Conservation (phyloP, 345 rosid species). For the Corchorus capsularis region DNA sequence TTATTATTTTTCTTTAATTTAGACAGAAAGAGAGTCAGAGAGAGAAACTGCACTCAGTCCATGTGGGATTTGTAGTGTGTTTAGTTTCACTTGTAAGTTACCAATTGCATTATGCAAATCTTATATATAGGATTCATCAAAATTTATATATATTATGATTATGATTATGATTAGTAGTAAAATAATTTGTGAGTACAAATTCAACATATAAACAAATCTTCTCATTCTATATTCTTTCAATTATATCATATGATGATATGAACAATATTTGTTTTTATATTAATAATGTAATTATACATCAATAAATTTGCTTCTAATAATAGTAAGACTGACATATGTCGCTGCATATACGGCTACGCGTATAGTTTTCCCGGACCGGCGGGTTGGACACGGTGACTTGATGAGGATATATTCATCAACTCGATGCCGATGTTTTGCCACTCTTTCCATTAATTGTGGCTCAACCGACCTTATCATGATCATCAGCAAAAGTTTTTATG, state of each 20-base stretch:
- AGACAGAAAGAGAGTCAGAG: neutral
- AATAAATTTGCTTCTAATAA: neutral
- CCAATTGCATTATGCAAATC: conserved; percentile 9
- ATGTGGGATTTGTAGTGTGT: conserved; percentile 53
- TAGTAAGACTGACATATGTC: neutral
- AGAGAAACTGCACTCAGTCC: conserved; percentile 48
- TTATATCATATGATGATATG: neutral
- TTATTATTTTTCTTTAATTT: conserved; percentile 15
- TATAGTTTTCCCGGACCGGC: neutral
- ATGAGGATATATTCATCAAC: neutral
- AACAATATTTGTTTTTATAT: neutral
- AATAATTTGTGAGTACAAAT: neutral
- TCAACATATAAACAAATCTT: conserved; percentile 11
- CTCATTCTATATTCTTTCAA: neutral
- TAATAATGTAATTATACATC: no score
- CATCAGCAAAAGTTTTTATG: conserved; percentile 5
- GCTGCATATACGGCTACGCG: neutral
- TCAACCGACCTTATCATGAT: conserved; percentile 39
- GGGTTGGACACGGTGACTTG: conserved; percentile 22
- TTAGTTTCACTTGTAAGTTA: conserved; percentile 33
- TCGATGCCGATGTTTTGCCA: conserved; percentile 21
- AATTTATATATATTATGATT: neutral
- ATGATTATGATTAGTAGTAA: conserved; percentile 3
- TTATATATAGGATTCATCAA: conserved; percentile 10
- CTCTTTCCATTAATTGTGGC: conserved; percentile 22